Percentiles rank a stretch among this genome's conserved stretches.
Evolutionary conservation across 768 basidiomycete species (phyloP).

Genomic region (Chalciporus pseudorubinellus): DNA sequence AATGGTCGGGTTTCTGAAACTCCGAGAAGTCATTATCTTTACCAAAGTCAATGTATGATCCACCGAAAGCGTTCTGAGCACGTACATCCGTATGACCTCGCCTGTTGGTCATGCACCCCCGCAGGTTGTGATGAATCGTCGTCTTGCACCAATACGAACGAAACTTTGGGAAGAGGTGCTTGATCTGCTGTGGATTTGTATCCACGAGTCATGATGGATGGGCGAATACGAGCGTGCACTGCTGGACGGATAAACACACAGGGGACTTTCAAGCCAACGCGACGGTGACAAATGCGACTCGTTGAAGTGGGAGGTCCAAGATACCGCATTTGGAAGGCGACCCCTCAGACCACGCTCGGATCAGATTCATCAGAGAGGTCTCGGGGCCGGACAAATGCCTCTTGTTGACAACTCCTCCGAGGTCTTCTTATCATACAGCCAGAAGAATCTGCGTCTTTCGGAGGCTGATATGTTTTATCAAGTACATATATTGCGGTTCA

Average conservation of each 20-base stretch:
- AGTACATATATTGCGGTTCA: constrained; percentile 1
- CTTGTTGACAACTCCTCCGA: background rate
- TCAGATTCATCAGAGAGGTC: too few species aligned
- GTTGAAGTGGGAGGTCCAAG: constrained; percentile 1
- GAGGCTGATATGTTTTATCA: background rate
- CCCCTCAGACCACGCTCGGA: background rate
- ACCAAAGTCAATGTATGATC: constrained; percentile 17
- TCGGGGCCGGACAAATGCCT: too few species aligned
- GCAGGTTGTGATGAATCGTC: constrained; percentile 57
- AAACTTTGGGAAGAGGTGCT: constrained; percentile 57
- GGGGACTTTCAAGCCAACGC: constrained; percentile 12
- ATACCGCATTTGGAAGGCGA: constrained; percentile 20
- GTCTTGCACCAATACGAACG: constrained; percentile 63
- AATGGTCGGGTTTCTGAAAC: constrained; percentile 77
- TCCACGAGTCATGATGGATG: constrained; percentile 38
- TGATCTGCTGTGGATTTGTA: constrained; percentile 37
- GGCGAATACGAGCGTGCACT: constrained; percentile 2
- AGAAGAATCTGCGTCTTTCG: too few species aligned
- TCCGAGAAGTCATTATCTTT: constrained; percentile 68
- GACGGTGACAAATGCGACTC: constrained; percentile 7
- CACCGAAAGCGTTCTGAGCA: constrained; percentile 10
- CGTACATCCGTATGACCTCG: constrained; percentile 74
- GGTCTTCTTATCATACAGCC: background rate
- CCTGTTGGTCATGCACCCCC: constrained; percentile 62
- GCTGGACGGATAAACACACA: constrained; percentile 6